Conservation (phyloP, 176 grass and related monocot genomes). For the Bothriochloa decipiens region DNA sequence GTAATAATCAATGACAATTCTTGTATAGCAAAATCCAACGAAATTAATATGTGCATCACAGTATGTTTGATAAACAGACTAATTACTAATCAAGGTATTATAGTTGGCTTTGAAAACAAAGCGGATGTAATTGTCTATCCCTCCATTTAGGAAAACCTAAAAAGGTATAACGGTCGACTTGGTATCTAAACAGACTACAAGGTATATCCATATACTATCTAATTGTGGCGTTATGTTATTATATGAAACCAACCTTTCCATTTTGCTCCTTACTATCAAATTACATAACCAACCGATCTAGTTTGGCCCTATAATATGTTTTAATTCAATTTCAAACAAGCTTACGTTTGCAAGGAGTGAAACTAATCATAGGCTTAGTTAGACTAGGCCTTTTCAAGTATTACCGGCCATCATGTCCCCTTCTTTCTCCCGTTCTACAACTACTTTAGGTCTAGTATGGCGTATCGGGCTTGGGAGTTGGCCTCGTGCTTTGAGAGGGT, state of each 20-base stretch:
- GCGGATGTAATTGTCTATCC: neutral
- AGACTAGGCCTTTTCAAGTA: neutral
- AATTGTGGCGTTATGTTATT: neutral
- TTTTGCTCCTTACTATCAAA: neutral
- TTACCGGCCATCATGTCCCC: neutral
- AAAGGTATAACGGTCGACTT: neutral
- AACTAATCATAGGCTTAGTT: neutral
- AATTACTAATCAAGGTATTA: neutral
- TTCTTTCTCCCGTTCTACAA: neutral
- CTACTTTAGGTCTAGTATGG: neutral
- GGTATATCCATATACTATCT: neutral
- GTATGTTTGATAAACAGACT: neutral
- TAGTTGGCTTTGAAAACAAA: neutral
- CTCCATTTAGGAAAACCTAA: neutral
- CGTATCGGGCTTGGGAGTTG: neutral
- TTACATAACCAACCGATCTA: neutral
- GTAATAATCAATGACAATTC: neutral
- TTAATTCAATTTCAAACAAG: neutral
- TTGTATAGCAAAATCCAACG: neutral
- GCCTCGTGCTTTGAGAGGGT: neutral
- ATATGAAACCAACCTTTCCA: neutral
- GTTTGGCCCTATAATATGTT: neutral
- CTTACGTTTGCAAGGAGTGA: neutral
- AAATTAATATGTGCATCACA: neutral
- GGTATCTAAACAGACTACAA: neutral